Evolutionary conservation across 1,284 basidiomycete species (phyloP), one percentile per base, ranked within the genome.

Genomic region (Ceratobasidium sp.): DNA sequence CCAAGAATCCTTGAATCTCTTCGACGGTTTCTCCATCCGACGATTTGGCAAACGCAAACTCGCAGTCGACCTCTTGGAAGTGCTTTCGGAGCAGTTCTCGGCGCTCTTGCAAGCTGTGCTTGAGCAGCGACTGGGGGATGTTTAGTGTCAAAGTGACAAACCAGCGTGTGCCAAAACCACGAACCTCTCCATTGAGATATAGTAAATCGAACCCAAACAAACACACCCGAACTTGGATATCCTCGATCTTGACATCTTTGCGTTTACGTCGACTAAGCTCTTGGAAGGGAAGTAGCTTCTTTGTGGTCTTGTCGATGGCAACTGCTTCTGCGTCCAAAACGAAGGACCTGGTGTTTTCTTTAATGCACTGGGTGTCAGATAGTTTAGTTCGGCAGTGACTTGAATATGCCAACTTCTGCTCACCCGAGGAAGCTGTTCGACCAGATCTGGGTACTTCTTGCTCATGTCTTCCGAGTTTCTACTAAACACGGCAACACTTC

Each of bases 381-480:
- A 2, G 28, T 63, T 63, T 33, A 40, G 15, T 9, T 20, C 20
- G 28, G 15, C 6, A 13, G 46, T 13, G 13, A 46, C 39, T 44
- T 67, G 42, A 79, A 79, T 64, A 39, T n/a, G 20, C 20, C 20
- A 9, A n/a, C 18, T 60, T 64, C 69, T 20, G 87, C 90, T 81
- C 81, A 96, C 97, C 66, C 90, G 89, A 0, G 97, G 96, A 46
- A 99, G 88, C 83, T 99, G 97, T 82, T 96, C 95, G 20, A 99
- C 91, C 18, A 99, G 88, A 87, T 99, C 98, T 0, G 97, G 98
- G 86, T 99, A 99, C 84, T 99, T 99, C 84, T 97, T 97, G 84
- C 95, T 97, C 98, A 99, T 99, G 84, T 99, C 96, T 85, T 99
- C 98, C 49, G 96, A 98, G 86, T 99, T 99, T 70, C 98, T 89